Conservation (phyloP, 208 protist genomes). For the Crithidia sp. region DNA sequence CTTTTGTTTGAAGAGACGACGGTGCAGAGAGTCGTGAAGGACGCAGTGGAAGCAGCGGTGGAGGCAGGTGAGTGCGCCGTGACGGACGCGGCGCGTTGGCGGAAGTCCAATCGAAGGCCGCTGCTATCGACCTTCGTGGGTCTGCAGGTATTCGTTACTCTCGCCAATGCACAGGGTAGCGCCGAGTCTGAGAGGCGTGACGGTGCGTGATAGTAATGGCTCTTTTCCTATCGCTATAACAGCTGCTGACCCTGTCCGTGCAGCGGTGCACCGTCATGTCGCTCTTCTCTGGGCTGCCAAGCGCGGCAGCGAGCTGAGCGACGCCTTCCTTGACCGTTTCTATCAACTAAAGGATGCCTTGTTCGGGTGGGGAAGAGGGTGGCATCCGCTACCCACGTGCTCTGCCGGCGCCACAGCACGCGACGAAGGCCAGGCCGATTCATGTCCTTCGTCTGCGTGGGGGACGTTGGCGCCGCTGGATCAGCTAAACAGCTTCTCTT, state of each 20-base stretch:
- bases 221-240: not conserved
- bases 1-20: slow-evolving; percentile 33
- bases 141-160: slow-evolving; percentile 19
- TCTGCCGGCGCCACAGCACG: not conserved
- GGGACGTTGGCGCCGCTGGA: not conserved
- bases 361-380: slow-evolving; percentile 23
- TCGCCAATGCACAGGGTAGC: not conserved
- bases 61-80: not conserved
- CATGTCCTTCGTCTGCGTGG: slow-evolving; percentile 2
- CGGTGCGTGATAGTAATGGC: too few relatives aligned
- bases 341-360: slow-evolving; percentile 21
- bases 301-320: not conserved
- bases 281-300: not conserved
- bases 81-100: slow-evolving; percentile 10
- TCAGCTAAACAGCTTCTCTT: slow-evolving; percentile 7
- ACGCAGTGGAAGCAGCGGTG: slow-evolving; percentile 22
- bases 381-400: slow-evolving; percentile 11
- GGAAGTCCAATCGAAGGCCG: slow-evolving; percentile 36
- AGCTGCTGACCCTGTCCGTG: not conserved
- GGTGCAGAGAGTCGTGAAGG: slow-evolving; percentile 28
- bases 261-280: slow-evolving; percentile 11
- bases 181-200: too few relatives aligned
- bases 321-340: slow-evolving; percentile 10
- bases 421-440: not conserved
- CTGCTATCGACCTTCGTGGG: slow-evolving; percentile 20